A percentile compares a stretch with the other conserved stretches of the same genome.
Conservation (phyloP, 345 rosid species). For the Firmiana major region DNA sequence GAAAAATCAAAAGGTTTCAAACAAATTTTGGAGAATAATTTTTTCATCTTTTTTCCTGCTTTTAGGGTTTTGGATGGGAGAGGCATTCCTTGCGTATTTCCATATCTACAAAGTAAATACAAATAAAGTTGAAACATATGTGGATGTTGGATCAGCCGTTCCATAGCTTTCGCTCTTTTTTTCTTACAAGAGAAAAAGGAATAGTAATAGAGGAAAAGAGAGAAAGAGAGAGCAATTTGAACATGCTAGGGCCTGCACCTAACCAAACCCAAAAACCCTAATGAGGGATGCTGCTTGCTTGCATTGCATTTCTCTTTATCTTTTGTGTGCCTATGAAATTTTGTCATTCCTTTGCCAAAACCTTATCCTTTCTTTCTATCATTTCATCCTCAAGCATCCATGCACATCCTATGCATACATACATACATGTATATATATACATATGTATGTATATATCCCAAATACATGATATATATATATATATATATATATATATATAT, state of each 20-base stretch:
- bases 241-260: not conserved
- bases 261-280: not conserved
- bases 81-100: conserved; percentile 23
- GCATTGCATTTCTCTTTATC: conserved; percentile 12
- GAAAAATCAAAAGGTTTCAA: not conserved
- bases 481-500: too few relatives aligned
- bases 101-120: conserved; percentile 17
- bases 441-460: not conserved
- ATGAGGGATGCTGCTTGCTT: conserved; percentile 43
- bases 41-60: not conserved
- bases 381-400: not conserved
- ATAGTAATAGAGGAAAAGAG: not conserved
- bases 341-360: conserved; percentile 29
- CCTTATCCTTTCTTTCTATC: conserved; percentile 12
- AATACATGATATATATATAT: not conserved
- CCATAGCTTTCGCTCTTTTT: conserved; percentile 5
- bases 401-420: not conserved
- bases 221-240: not conserved
- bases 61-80: conserved; percentile 18
- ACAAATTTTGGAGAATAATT: conserved; percentile 14
- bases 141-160: not conserved
- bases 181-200: not conserved
- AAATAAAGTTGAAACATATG: conserved; percentile 10
- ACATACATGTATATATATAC: too few relatives aligned
- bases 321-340: not conserved